Base-by-base conservation (phyloP, 2,329 filamentous ascomycete genomes). In the Neurospora crassa region DNA sequence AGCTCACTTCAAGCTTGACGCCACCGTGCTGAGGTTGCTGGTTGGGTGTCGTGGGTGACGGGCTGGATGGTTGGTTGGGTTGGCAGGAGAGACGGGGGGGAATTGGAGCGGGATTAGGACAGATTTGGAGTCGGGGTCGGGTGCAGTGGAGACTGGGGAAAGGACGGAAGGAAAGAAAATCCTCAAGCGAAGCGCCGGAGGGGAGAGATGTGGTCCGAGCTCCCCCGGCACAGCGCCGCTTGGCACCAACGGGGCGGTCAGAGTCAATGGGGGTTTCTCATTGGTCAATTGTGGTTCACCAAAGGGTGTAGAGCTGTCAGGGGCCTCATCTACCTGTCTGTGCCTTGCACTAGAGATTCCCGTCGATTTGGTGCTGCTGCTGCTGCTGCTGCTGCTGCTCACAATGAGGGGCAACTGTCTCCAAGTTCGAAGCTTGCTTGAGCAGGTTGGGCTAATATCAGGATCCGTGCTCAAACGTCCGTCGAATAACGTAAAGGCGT, bases 11-110 rank as follows among this genome's bases (percentile, higher is more conserved):
- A 69, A 69, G 40, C 40, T 42, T 43, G 24, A 41, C 41, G 45
- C 53, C 53, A 24, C 53, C 53, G 53, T 63, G 53, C 53, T 37
- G 16, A 24, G 11, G 37, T 18, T 24, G 24, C 18, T 59, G 29
- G 29, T 29, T 29, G 29, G 29, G 29, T 29, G 24, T 24, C 24
- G 24, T 77, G 80, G 18, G 78, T 59, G 47, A 59, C 47, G 47
- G 47, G 47, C 47, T 59, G 47, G 24, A 34, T 63, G 53, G 16
- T 63, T 63, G 53, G 16, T 63, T 63, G 53, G 53, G 53, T 63
- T 37, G 53, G 53, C 53, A 63, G 29, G 53, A 63, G 53, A 63
- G 53, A 34, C 29, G 29, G 29, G 29, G 29, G 29, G 29, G 16
- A 63, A 18, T 59, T 18, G 47, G 24, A 24, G 47, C 18, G 24